Base-by-base conservation (phyloP, 2,329 filamentous ascomycete species). In the Cyphellophora attinorum region DNA sequence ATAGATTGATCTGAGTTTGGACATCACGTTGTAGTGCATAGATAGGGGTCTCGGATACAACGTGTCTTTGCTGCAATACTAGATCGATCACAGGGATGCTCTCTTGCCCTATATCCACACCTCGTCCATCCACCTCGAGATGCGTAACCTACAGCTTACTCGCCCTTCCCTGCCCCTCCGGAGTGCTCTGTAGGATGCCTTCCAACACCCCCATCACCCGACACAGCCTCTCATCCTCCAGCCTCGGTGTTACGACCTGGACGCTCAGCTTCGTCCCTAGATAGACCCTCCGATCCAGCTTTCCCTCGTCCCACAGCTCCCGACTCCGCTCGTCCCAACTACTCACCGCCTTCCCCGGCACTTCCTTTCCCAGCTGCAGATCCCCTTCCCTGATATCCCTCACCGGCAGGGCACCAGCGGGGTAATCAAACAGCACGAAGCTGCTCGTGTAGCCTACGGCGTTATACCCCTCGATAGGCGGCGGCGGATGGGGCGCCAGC, bases 391-490 rank as follows among this genome's bases (percentile, higher is more conserved):
- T 51, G 33, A 77, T 63, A 1, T 53, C 50, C 2, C 75, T 57
- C 1, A 80, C 65, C 0, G 76, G 76, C 2, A 80, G 42, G 0
- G 53, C 55, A 0, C 70, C 77, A 2, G 75, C 69, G 0, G 76
- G 70, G 47, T 74, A 76, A 50, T 81, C 76, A 14, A 81, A 53
- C 35, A 80, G 47, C 6, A 79, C 74, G 47, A 76, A 79, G 2
- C 62, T 65, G 14, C 64, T 70, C 1, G 75, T 79, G 49, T 80
- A 81, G 37, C 74, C 70, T 0, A 74, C 68, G 1, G 68, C 69
- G 50, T 78, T 77, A 56, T 74, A 81, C 2, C 66, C 59, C 55
- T 81, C 77, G 35, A 77, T 68, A 6, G 67, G 63, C 1, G 76
- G 72, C 0, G 76, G 67, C 0, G 76, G 73, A 52, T 81, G 77